A percentile compares a stretch with the other conserved stretches of the same genome.
Evolutionary conservation across 495 filamentous ascomycete genomes (phyloP).

Genomic region (Mytilinidion resinicola): DNA sequence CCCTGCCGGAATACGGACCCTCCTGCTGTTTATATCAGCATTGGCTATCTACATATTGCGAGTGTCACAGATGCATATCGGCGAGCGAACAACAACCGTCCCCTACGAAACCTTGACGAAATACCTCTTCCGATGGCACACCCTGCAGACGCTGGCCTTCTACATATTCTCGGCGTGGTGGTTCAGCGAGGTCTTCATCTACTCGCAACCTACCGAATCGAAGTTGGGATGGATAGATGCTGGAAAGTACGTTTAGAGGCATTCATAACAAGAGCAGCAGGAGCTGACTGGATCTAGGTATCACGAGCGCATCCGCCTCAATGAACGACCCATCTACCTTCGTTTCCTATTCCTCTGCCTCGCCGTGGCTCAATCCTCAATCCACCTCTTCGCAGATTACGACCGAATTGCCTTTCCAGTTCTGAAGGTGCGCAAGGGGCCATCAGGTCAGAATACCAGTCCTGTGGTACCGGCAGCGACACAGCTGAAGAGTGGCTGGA

Average conservation of each 20-base stretch:
- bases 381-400: slow-evolving; percentile 68
- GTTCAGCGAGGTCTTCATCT: slow-evolving; percentile 78
- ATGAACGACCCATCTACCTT: slow-evolving; percentile 81
- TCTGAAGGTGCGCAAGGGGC: slow-evolving; percentile 33
- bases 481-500: neutral
- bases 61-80: slow-evolving; percentile 75
- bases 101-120: slow-evolving; percentile 55
- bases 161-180: slow-evolving; percentile 63
- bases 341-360: slow-evolving; percentile 61
- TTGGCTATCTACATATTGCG: slow-evolving; percentile 73
- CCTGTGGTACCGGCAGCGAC: neutral
- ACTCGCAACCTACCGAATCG: slow-evolving; percentile 58
- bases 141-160: slow-evolving; percentile 41
- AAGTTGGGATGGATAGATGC: slow-evolving; percentile 66
- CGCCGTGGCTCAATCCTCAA: slow-evolving; percentile 58
- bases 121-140: slow-evolving; percentile 39
- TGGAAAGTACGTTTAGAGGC: slow-evolving; percentile 42
- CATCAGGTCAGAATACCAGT: slow-evolving; percentile 33
- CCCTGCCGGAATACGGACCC: slow-evolving; percentile 63
- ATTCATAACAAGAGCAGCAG: neutral
- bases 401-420: slow-evolving; percentile 60
- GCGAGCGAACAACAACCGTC: slow-evolving; percentile 62
- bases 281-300: slow-evolving; percentile 10
- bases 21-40: slow-evolving; percentile 59
- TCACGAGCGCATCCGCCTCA: slow-evolving; percentile 71